phyloP scores from a whole-genome alignment of 225 moss, liverwort and hornwort species.

The Physcomitrellopsis africana region DNA sequence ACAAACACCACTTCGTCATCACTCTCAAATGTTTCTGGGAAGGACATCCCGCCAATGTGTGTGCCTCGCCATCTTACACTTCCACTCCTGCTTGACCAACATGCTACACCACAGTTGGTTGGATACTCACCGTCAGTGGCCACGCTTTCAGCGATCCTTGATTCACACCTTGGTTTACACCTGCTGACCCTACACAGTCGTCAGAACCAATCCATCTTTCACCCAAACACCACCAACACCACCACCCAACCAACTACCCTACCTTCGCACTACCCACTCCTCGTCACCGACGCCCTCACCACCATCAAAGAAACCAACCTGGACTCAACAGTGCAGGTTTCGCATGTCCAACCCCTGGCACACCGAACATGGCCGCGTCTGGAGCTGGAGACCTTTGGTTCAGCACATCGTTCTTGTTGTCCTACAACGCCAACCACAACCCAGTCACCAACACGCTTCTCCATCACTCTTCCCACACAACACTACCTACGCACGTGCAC shows the following conservation, averaged over 20 bases:
- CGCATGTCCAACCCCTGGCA: conserved; percentile 90
- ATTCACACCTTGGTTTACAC: conserved; percentile 80
- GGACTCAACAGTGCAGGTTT: conserved; percentile 95
- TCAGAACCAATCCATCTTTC: conserved; percentile 2
- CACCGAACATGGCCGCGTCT: conserved; percentile 89
- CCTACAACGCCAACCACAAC: conserved; percentile 52
- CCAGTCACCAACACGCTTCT: conserved; percentile 25
- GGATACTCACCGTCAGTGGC: conserved; percentile 84
- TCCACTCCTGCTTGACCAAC: conserved; percentile 1
- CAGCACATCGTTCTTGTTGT: conserved; percentile 87
- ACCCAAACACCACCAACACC: background rate
- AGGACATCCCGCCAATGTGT: background rate
- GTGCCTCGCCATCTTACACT: background rate
- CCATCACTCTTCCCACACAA: background rate
- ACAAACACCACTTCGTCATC: too few relatives aligned
- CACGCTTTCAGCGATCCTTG: conserved; percentile 86
- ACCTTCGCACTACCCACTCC: too few relatives aligned
- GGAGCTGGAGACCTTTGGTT: conserved; percentile 94
- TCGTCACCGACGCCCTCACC: too few relatives aligned
- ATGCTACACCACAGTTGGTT: conserved; percentile 18
- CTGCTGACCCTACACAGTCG: conserved; percentile 35
- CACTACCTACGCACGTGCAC: background rate
- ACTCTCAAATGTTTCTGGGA: background rate
- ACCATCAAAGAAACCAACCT: conserved; percentile 52
- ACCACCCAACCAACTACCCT: conserved; percentile 11